Evolutionary conservation across 2,329 filamentous ascomycete species (phyloP), one percentile per base, ranked within the genome.

Genomic region (Fusarium scirpi): DNA sequence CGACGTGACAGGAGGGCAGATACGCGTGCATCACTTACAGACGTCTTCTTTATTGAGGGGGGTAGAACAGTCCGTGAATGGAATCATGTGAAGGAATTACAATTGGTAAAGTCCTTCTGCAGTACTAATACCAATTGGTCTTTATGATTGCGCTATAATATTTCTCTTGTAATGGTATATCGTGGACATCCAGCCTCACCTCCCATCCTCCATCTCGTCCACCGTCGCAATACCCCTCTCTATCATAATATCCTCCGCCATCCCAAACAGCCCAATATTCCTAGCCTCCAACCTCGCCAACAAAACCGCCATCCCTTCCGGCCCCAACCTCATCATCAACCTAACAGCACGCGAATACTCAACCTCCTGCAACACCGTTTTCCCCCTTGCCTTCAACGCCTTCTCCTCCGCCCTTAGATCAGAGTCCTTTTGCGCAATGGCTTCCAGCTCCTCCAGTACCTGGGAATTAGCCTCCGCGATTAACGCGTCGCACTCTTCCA

Each of bases 401-500:
- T 58, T 25, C 22, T 65, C 30, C 22, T 65, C 38, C 3, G 47
- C 27, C 1, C 24, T n/a, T 1, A 46, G 22, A 15, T 51, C 16
- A 16, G 40, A 45, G 18, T 65, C 60, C 11, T n/a, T n/a, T 11
- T 51, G 20, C 1, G 18, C 32, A 5, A 65, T 52, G 3, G n/a
- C 25, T 3, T 13, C 40, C 6, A 46, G n/a, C 25, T 65, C 45
- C 20, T 65, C 40, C 1, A 25, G 7, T 2, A 34, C 32, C 12
- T 59, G 32, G 1, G 11, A 16, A 1, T 65, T 25, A n/a, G 62
- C 60, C 24, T 59, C 45, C 4, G 40, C 45, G 20, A 65, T 65
- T 9, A 38, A 34, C 10, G 6, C 4, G 12, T 59, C 40, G 32
- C 8, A 65, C 8, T 51, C 52, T 16, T 51, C 22, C 0, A 65